These are phyloP conservation scores for Trichoderma brevicompactum DNA, from an alignment of 2,329 filamentous ascomycete species.

Conservation along the genomic window DNA sequence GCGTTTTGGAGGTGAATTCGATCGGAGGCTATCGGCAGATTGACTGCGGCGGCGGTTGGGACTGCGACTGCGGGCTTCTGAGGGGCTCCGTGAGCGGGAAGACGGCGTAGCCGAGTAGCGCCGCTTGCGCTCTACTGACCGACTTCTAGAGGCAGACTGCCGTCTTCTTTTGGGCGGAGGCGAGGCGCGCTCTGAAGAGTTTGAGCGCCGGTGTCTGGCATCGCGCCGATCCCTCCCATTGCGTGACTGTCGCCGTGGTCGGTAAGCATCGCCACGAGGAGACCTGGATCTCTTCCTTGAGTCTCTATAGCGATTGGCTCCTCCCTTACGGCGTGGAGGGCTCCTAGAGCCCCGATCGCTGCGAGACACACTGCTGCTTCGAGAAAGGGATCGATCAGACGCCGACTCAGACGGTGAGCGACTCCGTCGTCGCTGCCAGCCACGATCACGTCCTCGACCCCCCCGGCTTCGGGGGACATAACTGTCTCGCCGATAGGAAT, in stretches of 20 bases:
- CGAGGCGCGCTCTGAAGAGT: constrained; percentile 46
- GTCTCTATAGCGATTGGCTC: constrained; percentile 40
- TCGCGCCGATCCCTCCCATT: constrained; percentile 33
- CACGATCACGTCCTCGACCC: constrained; percentile 48
- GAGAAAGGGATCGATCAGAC: constrained; percentile 43
- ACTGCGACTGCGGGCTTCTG: constrained; percentile 41
- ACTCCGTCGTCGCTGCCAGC: constrained; percentile 41
- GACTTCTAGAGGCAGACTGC: constrained; percentile 54
- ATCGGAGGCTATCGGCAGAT: constrained; percentile 15
- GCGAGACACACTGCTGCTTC: constrained; percentile 40
- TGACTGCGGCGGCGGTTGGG: constrained; percentile 33
- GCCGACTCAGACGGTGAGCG: constrained; percentile 44
- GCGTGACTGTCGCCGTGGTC: constrained; percentile 34
- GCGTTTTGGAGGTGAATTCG: constrained; percentile 26
- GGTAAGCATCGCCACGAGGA: constrained; percentile 39
- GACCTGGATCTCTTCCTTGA: constrained; percentile 49
- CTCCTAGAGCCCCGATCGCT: constrained; percentile 42
- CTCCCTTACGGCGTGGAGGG: constrained; percentile 42
- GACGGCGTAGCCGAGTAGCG: constrained; percentile 44
- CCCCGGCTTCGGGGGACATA: constrained; percentile 57
- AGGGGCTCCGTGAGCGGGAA: constrained; percentile 48
- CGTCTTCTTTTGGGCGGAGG: constrained; percentile 56
- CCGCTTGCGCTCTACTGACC: constrained; percentile 49
- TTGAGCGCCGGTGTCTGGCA: constrained; percentile 39
- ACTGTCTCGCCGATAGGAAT: constrained; percentile 54